A percentile compares a stretch with the other conserved stretches of the same genome.
These are phyloP conservation scores for Lomentospora prolificans DNA, from an alignment of 2,329 filamentous ascomycete genomes.

Conservation along the genomic window DNA sequence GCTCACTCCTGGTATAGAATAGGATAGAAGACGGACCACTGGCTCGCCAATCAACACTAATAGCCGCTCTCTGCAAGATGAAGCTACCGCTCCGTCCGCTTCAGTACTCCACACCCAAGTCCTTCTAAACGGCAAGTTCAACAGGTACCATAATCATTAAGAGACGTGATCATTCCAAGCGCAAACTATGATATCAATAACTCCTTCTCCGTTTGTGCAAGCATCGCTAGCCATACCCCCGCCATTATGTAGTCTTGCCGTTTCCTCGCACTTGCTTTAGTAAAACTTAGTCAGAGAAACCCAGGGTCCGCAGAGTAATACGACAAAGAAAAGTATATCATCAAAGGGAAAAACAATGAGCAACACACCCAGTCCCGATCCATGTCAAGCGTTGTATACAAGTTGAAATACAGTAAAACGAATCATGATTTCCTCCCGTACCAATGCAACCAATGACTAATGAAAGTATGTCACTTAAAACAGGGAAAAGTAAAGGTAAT, in stretches of 20 bases:
- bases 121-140: not conserved
- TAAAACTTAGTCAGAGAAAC: not conserved
- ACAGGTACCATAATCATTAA: not conserved
- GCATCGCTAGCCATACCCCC: not conserved
- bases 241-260: not conserved
- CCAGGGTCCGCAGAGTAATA: not conserved
- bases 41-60: too few species aligned
- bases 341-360: not conserved
- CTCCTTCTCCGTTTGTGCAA: not conserved
- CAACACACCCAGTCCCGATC: not conserved
- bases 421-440: not conserved
- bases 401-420: constrained; percentile 2
- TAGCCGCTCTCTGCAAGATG: not conserved
- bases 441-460: not conserved
- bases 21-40: not conserved
- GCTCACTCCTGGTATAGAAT: not conserved
- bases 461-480: not conserved
- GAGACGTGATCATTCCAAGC: not conserved
- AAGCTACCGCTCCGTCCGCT: not conserved
- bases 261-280: not conserved
- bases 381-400: constrained; percentile 1
- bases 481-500: not conserved
- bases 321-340: not conserved
- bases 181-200: not conserved
- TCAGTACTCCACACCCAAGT: not conserved